phyloP scores from a whole-genome alignment of 768 basidiomycete species.

The Pleurotus tuoliensis region DNA sequence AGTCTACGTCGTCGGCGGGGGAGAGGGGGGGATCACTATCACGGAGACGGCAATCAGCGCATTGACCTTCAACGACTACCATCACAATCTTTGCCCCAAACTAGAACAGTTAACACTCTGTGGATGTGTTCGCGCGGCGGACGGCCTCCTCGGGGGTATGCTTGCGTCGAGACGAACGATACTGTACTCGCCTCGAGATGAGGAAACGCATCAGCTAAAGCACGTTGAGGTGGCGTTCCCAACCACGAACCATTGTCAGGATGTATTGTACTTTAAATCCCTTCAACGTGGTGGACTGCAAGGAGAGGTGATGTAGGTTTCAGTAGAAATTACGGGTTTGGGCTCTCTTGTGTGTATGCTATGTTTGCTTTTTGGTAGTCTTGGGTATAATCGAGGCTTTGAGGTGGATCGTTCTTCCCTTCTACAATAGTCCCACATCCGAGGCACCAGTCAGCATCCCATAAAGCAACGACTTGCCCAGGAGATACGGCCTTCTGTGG shows the following conservation, averaged over 20 bases:
- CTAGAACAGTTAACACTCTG: neutral
- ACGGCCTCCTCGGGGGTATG: conserved; percentile 1
- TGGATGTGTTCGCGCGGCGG: neutral
- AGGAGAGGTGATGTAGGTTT: conserved; percentile 1
- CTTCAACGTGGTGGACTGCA: neutral
- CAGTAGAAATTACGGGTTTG: neutral
- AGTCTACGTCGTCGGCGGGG: neutral
- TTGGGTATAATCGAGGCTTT: neutral
- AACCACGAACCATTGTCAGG: conserved; percentile 1
- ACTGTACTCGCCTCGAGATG: neutral
- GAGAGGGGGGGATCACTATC: conserved; percentile 1
- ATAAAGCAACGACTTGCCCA: conserved; percentile 80
- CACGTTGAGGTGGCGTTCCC: conserved; percentile 3
- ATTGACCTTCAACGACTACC: neutral
- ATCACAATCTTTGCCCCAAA: conserved; percentile 1
- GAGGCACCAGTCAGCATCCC: conserved; percentile 73
- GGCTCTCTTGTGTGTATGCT: neutral
- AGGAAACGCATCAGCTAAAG: neutral
- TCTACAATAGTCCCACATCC: conserved; percentile 71
- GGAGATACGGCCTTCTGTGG: conserved; percentile 68
- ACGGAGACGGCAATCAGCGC: conserved; percentile 1
- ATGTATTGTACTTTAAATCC: neutral
- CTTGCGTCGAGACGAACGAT: neutral
- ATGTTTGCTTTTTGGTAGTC: neutral
- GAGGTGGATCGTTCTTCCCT: conserved; percentile 9